Percentiles rank a stretch among this genome's conserved stretches.
These are phyloP conservation scores for Claviceps monticola DNA, from an alignment of 2,329 filamentous ascomycete species.

Conservation along the genomic window DNA sequence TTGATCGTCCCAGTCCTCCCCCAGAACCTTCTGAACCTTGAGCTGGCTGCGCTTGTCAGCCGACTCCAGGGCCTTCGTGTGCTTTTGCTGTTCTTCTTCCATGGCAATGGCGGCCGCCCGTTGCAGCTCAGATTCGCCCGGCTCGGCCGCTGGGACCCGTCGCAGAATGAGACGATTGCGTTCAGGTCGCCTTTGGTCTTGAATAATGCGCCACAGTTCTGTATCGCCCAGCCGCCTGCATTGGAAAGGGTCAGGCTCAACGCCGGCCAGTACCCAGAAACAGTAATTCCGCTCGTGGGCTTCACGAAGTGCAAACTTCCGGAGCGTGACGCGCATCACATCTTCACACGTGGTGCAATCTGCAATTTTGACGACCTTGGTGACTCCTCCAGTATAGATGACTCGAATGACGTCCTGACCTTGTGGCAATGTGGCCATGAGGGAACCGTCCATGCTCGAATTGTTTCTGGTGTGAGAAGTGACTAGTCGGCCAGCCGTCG, in stretches of 20 bases:
- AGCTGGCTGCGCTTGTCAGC: constrained; percentile 66
- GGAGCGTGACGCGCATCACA: constrained; percentile 76
- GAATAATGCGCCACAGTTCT: constrained; percentile 83
- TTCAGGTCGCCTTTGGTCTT: constrained; percentile 71
- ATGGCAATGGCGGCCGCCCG: constrained; percentile 78
- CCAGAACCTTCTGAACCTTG: constrained; percentile 80
- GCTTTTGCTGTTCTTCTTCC: constrained; percentile 69
- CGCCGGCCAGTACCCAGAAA: constrained; percentile 82
- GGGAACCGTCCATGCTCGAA: constrained; percentile 71
- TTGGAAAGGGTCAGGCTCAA: constrained; percentile 68
- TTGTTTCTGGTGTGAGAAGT: constrained; percentile 62
- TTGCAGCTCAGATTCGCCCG: constrained; percentile 73
- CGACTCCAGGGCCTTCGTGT: constrained; percentile 46
- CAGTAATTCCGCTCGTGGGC: constrained; percentile 91
- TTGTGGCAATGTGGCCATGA: constrained; percentile 72
- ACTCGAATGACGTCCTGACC: constrained; percentile 85
- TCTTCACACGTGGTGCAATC: constrained; percentile 87
- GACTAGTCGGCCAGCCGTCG: constrained; percentile 47
- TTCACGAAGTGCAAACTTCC: constrained; percentile 78
- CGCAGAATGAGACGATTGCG: constrained; percentile 80
- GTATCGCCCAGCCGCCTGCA: constrained; percentile 74
- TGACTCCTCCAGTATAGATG: constrained; percentile 81
- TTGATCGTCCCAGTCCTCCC: constrained; percentile 70
- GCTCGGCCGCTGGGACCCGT: constrained; percentile 84
- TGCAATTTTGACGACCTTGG: constrained; percentile 86